A percentile compares a stretch with the other conserved stretches of the same genome.
phyloP scores from a whole-genome alignment of 257 asterid species.

The Primulina tabacum region DNA sequence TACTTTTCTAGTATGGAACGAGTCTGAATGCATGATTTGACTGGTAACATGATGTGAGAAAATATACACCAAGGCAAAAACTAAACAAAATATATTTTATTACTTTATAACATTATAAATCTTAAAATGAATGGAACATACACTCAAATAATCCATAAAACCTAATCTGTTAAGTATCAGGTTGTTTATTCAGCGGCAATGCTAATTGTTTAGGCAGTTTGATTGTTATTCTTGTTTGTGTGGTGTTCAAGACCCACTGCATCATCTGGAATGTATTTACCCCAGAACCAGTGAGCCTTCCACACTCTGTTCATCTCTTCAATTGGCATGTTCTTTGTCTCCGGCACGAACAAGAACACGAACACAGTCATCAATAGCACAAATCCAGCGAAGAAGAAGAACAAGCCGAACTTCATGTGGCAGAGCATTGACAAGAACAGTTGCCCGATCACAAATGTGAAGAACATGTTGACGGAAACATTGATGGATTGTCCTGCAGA shows the following conservation, averaged over 20 bases:
- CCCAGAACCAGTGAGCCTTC: constrained; percentile 17
- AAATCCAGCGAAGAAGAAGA: constrained; percentile 9
- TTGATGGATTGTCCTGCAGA: background rate
- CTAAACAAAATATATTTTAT: too few relatives aligned
- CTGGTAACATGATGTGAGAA: too few relatives aligned
- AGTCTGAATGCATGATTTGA: too few relatives aligned
- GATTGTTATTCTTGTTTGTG: background rate
- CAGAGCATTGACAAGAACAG: constrained; percentile 1
- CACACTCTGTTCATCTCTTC: constrained; percentile 9
- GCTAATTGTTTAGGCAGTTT: background rate
- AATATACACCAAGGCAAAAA: background rate
- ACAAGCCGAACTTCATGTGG: constrained; percentile 4
- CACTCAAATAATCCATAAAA: background rate
- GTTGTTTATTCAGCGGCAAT: background rate
- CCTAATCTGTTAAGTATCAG: background rate
- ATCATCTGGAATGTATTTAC: too few relatives aligned
- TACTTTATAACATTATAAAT: too few relatives aligned
- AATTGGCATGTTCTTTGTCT: constrained; percentile 7
- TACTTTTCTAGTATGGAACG: too few relatives aligned
- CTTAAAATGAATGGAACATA: background rate
- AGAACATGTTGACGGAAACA: constrained; percentile 7
- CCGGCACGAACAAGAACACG: background rate
- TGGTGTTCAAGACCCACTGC: too few relatives aligned
- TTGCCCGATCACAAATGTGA: constrained; percentile 1
- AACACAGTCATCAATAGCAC: background rate